Percentiles rank a stretch among this genome's conserved stretches.
Evolutionary conservation across 352 stramenopile species (phyloP).

Genomic region (Nothophytophthora sp.): DNA sequence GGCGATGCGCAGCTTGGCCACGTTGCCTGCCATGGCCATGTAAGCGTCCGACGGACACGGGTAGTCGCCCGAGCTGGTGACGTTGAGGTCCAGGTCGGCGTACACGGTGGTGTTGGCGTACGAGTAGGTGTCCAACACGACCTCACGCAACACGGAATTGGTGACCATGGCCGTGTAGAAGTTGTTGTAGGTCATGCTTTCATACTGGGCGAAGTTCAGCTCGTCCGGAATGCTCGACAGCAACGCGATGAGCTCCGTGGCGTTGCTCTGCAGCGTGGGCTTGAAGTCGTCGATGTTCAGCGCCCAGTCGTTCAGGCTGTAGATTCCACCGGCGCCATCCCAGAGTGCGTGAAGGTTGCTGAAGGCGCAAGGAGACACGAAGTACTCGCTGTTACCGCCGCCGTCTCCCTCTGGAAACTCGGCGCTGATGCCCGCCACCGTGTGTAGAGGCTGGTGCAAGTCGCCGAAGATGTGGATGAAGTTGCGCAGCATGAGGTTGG

Average conservation of each 20-base stretch:
- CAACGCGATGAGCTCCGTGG: constrained; percentile 45
- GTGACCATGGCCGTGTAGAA: constrained; percentile 34
- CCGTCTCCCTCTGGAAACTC: constrained; percentile 51
- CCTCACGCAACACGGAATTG: constrained; percentile 26
- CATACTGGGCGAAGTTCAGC: constrained; percentile 45
- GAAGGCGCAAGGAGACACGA: constrained; percentile 45
- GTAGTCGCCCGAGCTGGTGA: constrained; percentile 1
- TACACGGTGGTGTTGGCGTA: constrained; percentile 48
- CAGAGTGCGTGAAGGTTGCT: constrained; percentile 72
- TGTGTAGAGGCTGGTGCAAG: constrained; percentile 64
- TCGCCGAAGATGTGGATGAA: constrained; percentile 78
- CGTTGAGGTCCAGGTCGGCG: constrained; percentile 29
- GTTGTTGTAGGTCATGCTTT: constrained; percentile 28
- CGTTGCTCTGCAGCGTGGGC: constrained; percentile 32
- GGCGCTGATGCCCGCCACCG: constrained; percentile 41
- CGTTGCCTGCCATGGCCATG: constrained; percentile 19
- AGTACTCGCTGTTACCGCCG: constrained; percentile 64
- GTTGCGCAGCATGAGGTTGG: constrained; percentile 61
- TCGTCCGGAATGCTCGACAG: constrained; percentile 31
- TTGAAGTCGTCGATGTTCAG: constrained; percentile 26
- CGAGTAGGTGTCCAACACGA: constrained; percentile 49
- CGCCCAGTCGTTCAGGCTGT: constrained; percentile 57
- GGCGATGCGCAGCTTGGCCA: constrained; percentile 42
- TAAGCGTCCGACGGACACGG: constrained; percentile 34
- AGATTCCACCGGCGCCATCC: constrained; percentile 55